These are phyloP conservation scores for Aspergillus biplanus DNA, from an alignment of 495 filamentous ascomycete species.

Conservation along the genomic window DNA sequence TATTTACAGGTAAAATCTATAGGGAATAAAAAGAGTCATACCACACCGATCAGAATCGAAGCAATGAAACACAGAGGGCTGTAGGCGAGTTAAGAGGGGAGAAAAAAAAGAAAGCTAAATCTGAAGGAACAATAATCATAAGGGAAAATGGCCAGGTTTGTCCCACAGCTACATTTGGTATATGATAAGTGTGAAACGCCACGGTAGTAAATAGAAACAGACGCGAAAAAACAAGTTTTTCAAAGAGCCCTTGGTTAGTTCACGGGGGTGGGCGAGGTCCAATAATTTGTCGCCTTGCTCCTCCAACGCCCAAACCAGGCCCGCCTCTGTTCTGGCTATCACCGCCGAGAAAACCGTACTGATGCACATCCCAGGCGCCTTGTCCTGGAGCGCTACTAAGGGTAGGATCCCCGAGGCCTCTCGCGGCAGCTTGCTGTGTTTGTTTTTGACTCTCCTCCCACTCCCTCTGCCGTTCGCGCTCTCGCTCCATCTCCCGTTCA, in stretches of 20 bases:
- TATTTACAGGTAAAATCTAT: conserved; percentile 5
- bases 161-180: not conserved
- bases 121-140: conserved; percentile 1
- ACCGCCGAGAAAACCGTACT: conserved; percentile 85
- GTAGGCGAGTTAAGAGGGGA: not conserved
- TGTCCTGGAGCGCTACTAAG: conserved; percentile 58
- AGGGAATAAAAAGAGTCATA: not conserved
- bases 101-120: not conserved
- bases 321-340: conserved; percentile 78
- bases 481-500: conserved; percentile 94
- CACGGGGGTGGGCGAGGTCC: conserved; percentile 70
- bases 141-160: not conserved
- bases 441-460: conserved; percentile 93
- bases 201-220: no score
- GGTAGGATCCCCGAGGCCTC: conserved; percentile 43
- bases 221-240: no score
- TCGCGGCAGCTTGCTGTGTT: conserved; percentile 57
- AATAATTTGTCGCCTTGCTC: conserved; percentile 76
- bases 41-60: not conserved
- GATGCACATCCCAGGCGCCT: conserved; percentile 82
- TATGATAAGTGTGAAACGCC: not conserved
- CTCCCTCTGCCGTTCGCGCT: conserved; percentile 88
- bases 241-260: not conserved
- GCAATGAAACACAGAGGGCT: not conserved
- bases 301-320: conserved; percentile 69